Base-by-base conservation (phyloP, 2,329 filamentous ascomycete genomes). In the Cercospora zeae-maydis region DNA sequence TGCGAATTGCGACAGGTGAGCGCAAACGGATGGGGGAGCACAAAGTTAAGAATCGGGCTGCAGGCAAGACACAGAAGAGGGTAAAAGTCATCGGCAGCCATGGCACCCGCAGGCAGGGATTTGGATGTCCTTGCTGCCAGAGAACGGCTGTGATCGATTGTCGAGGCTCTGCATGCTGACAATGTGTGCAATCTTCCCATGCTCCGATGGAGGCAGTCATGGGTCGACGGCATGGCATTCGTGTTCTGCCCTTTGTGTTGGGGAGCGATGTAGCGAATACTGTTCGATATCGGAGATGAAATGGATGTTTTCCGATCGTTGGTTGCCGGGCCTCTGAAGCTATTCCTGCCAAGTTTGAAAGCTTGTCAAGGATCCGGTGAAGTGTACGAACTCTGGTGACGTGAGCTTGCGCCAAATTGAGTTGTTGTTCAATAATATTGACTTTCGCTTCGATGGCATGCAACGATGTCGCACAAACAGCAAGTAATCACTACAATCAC, bases 281-380 rank as follows among this genome's bases (percentile, higher is more conserved):
- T 14, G 10, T 51, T 37, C 45, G 30, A 59, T 3, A 5, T 59
- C 57, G 45, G 57, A 59, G 24, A 59, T 59, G 42, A 52, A 1
- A 19, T 30, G 3, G 16, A 19, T 19, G 19, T 13, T 52, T 47
- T 36, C n/a, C 24, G 16, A 52, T 31, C 53, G 45, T 51, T 51
- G 45, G 33, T 52, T 33, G 49, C 14, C 19, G 11, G 16, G 49
- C 31, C 51, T 42, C 42, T 58, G 16, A 47, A 27, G 19, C 21
- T 37, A 33, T 59, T 16, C 57, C 57, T 59, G 45, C 45, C 57
- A 59, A 59, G 14, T 11, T 52, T 31, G 3, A 34, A 34, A 52
- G 21, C 19, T 53, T 30, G 24, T 49, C 57, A 59, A 37, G 57
- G 57, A 59, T 16, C 45, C 42, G 57, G 45, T 53, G 9, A 30